Evolutionary conservation across 140 eudicot genomes (phyloP), one percentile per base, ranked within the genome.

Genomic region (Artemisia princeps): DNA sequence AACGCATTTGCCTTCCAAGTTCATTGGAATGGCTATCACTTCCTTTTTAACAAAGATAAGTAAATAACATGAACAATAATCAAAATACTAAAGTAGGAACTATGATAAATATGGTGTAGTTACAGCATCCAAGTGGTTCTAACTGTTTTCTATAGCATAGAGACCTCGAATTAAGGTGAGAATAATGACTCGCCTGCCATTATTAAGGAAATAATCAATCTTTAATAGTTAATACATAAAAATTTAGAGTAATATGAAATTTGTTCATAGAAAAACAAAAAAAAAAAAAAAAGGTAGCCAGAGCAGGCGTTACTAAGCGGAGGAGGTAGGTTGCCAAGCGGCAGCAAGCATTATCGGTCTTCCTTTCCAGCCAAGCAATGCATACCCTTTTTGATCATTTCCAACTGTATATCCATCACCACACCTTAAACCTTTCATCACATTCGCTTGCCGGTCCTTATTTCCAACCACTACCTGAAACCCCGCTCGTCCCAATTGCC

Each of bases 281-380:
- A 55, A 45, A 6, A 9, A 19, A 69, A 45, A 4, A 13, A 15
- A 11, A 10, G 2, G 16, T 2, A 37, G 16, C 2, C 15, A 30
- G 19, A 42, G 44, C 44, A 24, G 13, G 30, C n/a, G 30, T n/a
- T 46, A 68, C 71, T 69, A 69, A 62, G 76, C 4, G 42, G 45
- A n/a, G 5, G 68, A 37, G 55, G 52, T 62, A 0, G 74, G 82
- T 69, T 49, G 81, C 96, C 96, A 88, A 3, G 96, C 88, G 7
- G 94, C 81, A 14, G 96, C 89, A 6, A 85, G 66, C 90, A 88
- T 79, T 56, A 88, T 81, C 0, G 96, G 84, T 46, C 95, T 79
- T 68, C 94, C 94, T 79, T 79, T 83, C 96, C 96, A 85, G 9
- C 96, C 96, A 60, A 88, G 88, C 60, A 81, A 76, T 17, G 77